These are phyloP conservation scores for Ramalina intermedia DNA, from an alignment of 495 filamentous ascomycete species.

Conservation along the genomic window DNA sequence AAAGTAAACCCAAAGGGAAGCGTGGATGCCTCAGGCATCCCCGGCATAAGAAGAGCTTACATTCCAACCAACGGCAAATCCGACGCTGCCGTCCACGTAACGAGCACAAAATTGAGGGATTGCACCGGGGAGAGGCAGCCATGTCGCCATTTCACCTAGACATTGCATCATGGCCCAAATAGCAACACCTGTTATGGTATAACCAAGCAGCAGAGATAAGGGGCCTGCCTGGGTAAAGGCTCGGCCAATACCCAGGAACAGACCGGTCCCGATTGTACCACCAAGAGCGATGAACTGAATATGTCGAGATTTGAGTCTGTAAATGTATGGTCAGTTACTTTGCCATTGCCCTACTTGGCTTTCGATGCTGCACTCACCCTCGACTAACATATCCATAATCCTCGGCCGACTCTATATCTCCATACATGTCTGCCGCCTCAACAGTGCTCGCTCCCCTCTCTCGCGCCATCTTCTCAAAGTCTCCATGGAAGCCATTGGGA, in stretches of 20 bases:
- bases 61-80: conserved; percentile 74
- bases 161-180: conserved; percentile 46
- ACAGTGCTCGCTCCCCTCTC: conserved; percentile 15
- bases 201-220: conserved; percentile 52
- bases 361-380: conserved; percentile 18
- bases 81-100: conserved; percentile 57
- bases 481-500: not conserved
- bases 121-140: conserved; percentile 57
- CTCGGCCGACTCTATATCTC: conserved; percentile 24
- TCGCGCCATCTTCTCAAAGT: conserved; percentile 3
- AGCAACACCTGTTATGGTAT: conserved; percentile 50
- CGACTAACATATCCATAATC: conserved; percentile 27
- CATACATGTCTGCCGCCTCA: conserved; percentile 28
- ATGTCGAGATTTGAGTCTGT: conserved; percentile 32
- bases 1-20: not conserved
- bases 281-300: conserved; percentile 43
- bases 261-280: conserved; percentile 61
- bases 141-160: conserved; percentile 59
- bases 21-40: not conserved
- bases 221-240: conserved; percentile 50
- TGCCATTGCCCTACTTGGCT: not conserved
- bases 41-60: conserved; percentile 21
- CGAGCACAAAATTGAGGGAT: conserved; percentile 63
- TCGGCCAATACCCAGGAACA: conserved; percentile 57
- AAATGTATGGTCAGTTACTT: not conserved